Evolutionary conservation across 2,329 filamentous ascomycete species (phyloP).

Genomic region (Plectosphaerella cucumerina): DNA sequence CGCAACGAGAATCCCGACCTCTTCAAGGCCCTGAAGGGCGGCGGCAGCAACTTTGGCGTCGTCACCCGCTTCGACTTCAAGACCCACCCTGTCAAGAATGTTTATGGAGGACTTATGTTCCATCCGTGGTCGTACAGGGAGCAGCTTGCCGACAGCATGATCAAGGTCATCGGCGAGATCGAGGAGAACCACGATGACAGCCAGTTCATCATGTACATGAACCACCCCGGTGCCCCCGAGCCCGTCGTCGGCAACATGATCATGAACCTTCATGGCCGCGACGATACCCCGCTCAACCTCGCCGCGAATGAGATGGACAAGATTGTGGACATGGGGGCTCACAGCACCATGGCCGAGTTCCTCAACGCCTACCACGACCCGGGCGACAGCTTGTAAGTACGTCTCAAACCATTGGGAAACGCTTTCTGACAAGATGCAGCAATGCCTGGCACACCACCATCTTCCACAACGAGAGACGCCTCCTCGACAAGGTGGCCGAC

Average conservation of each 20-base stretch:
- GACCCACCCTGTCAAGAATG: no score
- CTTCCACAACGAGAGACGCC: conserved; percentile 1
- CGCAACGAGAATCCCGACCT: conserved; percentile 30
- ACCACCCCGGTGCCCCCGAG: neutral
- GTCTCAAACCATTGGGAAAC: neutral
- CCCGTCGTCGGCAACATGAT: conserved; percentile 5
- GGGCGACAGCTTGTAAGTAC: neutral
- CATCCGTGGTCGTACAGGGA: no score
- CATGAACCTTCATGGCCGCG: conserved; percentile 4
- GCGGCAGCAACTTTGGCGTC: conserved; percentile 35
- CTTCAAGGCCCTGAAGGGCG: conserved; percentile 37
- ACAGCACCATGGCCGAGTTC: conserved; percentile 1
- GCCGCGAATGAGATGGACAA: conserved; percentile 2
- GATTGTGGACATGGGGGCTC: conserved; percentile 2
- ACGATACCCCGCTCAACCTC: conserved; percentile 1
- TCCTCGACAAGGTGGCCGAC: conserved; percentile 6
- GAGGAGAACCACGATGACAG: conserved; percentile 1
- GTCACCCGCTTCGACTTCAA: conserved; percentile 25
- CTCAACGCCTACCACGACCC: conserved; percentile 4
- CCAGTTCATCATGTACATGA: neutral
- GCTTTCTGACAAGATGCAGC: neutral
- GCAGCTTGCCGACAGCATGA: no score
- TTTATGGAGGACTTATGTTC: no score
- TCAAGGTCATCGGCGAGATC: neutral
- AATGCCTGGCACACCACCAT: conserved; percentile 5